A percentile compares a stretch with the other conserved stretches of the same genome.
Conservation (phyloP, 352 stramenopile genomes). For the Phytophthora kernoviae region DNA sequence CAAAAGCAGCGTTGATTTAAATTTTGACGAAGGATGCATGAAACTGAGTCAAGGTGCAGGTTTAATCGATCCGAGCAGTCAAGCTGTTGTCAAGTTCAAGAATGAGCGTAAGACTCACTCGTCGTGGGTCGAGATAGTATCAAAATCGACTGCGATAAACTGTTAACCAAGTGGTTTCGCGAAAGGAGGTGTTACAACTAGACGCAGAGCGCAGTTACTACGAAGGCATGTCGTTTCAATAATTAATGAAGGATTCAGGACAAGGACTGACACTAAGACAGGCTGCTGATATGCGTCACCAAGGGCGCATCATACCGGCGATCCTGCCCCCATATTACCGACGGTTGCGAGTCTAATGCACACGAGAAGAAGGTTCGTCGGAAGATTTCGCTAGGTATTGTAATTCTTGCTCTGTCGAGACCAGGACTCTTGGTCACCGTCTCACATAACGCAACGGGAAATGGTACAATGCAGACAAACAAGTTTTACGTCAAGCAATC, state of each 20-base stretch:
- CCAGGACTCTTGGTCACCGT: background rate
- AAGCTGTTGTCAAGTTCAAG: constrained; percentile 13
- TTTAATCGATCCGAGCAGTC: background rate
- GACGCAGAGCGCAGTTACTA: background rate
- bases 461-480: too few species aligned
- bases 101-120: constrained; percentile 6
- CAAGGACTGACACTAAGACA: constrained; percentile 18
- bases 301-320: background rate
- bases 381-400: background rate
- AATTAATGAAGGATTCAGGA: constrained; percentile 3
- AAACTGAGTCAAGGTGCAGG: background rate
- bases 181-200: constrained; percentile 19
- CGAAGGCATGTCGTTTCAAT: constrained; percentile 20
- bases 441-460: too few species aligned
- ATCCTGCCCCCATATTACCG: constrained; percentile 9
- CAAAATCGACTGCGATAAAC: constrained; percentile 9
- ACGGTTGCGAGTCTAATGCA: constrained; percentile 8
- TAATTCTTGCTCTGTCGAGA: background rate
- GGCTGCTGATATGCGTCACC: background rate
- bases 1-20: constrained; percentile 7
- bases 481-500: background rate
- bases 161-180: constrained; percentile 17
- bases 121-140: background rate
- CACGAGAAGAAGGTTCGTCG: background rate
- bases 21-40: constrained; percentile 11